Evolutionary conservation across 1,139 yeast genomes (phyloP).

Genomic region (Geotrichum histeridarum): DNA sequence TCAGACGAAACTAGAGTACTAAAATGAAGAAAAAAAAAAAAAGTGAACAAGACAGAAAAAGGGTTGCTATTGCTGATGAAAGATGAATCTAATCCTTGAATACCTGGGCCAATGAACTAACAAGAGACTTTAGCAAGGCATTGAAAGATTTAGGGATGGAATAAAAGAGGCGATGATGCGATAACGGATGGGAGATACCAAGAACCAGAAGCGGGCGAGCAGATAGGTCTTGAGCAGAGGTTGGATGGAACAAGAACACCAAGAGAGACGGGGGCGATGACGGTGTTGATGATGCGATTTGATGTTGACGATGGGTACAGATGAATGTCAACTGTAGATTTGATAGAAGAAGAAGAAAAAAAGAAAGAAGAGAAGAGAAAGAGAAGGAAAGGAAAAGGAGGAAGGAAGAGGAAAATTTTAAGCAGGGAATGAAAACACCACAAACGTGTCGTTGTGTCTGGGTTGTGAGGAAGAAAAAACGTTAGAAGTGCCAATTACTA

Average conservation of each 20-base stretch:
- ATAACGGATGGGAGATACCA: no score
- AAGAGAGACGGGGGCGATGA: conserved; percentile 23
- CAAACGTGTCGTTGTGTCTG: conserved; percentile 8
- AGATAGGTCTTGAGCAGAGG: background rate
- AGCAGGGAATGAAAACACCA: background rate
- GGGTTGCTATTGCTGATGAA: no score
- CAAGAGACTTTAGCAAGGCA: no score
- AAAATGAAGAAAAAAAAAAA: no score
- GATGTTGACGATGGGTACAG: background rate
- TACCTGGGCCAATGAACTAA: no score
- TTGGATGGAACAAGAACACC: background rate
- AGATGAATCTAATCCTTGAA: no score
- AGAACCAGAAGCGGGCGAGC: background rate
- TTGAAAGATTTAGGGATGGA: no score
- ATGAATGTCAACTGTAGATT: conserved; percentile 5
- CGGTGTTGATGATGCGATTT: background rate
- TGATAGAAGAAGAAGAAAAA: background rate
- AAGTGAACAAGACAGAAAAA: no score
- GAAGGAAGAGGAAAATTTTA: background rate
- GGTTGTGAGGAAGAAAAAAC: background rate
- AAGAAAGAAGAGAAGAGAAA: background rate
- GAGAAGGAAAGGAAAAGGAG: background rate
- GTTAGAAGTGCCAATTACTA: no score
- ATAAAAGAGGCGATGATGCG: no score
- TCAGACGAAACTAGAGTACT: no score